phyloP scores from a whole-genome alignment of 352 stramenopile genomes.

The Pythium dissotocum region DNA sequence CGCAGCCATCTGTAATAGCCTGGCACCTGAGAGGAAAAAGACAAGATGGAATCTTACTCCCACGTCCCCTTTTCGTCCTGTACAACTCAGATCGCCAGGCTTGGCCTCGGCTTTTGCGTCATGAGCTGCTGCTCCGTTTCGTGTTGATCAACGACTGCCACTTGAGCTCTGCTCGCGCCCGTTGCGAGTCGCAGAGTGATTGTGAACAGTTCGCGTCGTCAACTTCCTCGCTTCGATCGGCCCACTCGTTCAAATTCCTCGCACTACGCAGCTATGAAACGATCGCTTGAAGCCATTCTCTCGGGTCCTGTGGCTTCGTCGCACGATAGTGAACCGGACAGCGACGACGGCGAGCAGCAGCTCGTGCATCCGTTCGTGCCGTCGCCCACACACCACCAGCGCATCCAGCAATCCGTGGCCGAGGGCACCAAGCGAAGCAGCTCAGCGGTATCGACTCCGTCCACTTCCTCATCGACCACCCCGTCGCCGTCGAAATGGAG shows the following conservation, averaged over 20 bases:
- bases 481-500: background rate
- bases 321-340: conserved; percentile 3
- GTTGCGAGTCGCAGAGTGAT: background rate
- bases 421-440: conserved; percentile 1
- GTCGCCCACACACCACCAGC: conserved; percentile 2
- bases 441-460: background rate
- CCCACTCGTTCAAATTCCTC: background rate
- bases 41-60: conserved; percentile 39
- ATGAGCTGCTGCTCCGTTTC: conserved; percentile 1
- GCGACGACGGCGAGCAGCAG: conserved; percentile 3
- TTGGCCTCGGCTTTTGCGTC: background rate
- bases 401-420: background rate
- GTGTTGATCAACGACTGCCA: conserved; percentile 3
- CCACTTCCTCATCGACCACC: background rate
- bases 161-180: conserved; percentile 10
- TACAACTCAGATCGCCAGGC: conserved; percentile 19
- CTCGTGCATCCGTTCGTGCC: conserved; percentile 22
- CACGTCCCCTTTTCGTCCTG: conserved; percentile 18
- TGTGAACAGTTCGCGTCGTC: background rate
- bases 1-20: conserved; percentile 27
- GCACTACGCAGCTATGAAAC: conserved; percentile 16
- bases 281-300: conserved; percentile 21
- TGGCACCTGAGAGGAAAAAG: conserved; percentile 20
- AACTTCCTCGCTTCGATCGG: background rate
- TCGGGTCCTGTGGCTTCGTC: background rate